Evolutionary conservation across 2,329 filamentous ascomycete species (phyloP), one percentile per base, ranked within the genome.

Genomic region (Mollisia scopiformis): DNA sequence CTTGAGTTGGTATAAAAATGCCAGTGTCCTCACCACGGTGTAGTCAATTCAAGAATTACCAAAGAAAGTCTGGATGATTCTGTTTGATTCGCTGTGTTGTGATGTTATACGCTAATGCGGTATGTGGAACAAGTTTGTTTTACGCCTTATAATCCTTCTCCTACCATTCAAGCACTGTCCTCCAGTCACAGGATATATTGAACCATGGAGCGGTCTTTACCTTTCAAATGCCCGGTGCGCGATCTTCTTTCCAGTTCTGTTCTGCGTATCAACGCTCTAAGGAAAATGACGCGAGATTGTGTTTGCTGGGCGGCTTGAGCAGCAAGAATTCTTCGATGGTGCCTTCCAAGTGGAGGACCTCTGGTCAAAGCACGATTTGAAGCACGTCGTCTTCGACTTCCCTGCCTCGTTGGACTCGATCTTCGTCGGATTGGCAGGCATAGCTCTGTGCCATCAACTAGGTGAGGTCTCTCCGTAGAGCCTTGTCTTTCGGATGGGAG

Each of bases 1-100:
- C 72, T 74, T 98, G 76, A 90, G 81, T 70, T 97, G 95, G 89
- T 99, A 98, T 78, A 90, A 91, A 78, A 99, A 99, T 76, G 93
- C 94, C 56, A 95, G 90, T 76, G 90, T 97, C 69, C 85, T 98
- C 84, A 88, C 92, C 54, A 97, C 93, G 56, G 85, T 95, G 37
- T 68, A 64, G 50, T 37, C 37, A 43, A 63, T 55, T 31, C 8
- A 47, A 16, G 43, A 43, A 11, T 8, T 43, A 21, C n/a, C 39
- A 43, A 43, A 43, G 39, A 35, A 10, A n/a, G 23, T 23, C n/a
- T 21, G 39, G 7, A 43, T 21, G 23, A 23, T 16, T n/a, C 2
- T 43, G 1, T 7, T 43, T 21, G n/a, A 21, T 43, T 23, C 39
- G n/a, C n/a, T 43, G n/a, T 39, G 11, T 39, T 16, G 13, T 16